Conservation (phyloP, 441 rosid genomes). For the Brassica hybrid region DNA sequence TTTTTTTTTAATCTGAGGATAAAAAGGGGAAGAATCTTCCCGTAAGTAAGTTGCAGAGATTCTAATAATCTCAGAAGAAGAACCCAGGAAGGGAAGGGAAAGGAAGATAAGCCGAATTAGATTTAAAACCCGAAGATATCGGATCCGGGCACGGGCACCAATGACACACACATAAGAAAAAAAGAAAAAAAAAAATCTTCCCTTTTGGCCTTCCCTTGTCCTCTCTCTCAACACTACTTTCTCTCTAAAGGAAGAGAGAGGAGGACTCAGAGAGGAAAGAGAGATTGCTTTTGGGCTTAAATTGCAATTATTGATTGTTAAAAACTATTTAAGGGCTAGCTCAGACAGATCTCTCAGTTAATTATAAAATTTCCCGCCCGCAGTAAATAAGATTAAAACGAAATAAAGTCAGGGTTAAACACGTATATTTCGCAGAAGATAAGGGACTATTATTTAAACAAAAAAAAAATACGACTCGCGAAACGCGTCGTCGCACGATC, state of each 20-base stretch:
- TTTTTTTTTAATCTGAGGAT: neutral
- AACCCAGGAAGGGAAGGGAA: constrained; percentile 9
- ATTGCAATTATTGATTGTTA: neutral
- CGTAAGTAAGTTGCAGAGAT: constrained; percentile 19
- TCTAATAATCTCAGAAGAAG: constrained; percentile 18
- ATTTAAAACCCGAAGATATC: constrained; percentile 35
- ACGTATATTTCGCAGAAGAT: neutral
- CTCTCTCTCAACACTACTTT: constrained; percentile 14
- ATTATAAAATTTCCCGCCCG: neutral
- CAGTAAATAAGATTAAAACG: neutral
- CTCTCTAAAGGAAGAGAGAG: neutral
- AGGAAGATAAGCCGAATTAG: constrained; percentile 11
- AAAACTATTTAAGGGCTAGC: neutral
- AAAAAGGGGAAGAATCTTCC: constrained; percentile 39
- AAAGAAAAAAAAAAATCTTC: neutral
- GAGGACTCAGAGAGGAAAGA: neutral
- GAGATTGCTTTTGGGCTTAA: neutral
- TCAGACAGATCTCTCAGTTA: neutral
- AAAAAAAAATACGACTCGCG: neutral
- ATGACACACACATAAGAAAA: neutral
- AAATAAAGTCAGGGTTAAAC: neutral
- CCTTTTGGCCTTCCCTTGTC: neutral
- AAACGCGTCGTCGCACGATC: neutral
- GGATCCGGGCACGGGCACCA: constrained; percentile 42
- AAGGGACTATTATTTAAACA: neutral